Evolutionary conservation across 2,329 filamentous ascomycete species (phyloP).

Genomic region (Grosmannia serpens): DNA sequence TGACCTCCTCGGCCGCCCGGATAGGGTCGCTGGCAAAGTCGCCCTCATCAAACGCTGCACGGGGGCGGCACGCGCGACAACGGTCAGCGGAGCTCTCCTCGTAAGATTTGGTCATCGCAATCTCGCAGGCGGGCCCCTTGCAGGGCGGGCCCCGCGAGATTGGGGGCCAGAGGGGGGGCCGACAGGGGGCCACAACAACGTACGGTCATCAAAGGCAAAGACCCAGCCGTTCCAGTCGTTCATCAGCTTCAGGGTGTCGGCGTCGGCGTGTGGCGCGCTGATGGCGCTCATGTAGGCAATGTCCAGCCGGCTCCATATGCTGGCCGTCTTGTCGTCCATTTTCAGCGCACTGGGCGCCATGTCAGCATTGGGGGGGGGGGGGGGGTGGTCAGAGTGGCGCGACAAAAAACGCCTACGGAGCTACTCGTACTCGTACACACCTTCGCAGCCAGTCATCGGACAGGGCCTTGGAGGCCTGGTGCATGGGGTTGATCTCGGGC

Average conservation of each 20-base stretch:
- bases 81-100: no score
- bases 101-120: neutral
- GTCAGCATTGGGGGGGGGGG: neutral
- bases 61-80: no score
- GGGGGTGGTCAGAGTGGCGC: no score
- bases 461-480: neutral
- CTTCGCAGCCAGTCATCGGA: neutral
- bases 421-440: neutral
- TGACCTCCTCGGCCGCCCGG: neutral
- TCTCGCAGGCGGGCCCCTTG: no score
- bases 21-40: neutral
- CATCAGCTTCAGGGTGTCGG: neutral
- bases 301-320: neutral
- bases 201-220: neutral
- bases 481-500: neutral
- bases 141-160: no score
- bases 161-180: neutral
- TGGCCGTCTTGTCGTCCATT: conserved; percentile 1
- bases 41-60: neutral
- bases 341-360: neutral
- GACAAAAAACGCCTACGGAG: neutral
- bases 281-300: conserved; percentile 2
- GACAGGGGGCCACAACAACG: neutral
- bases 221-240: conserved; percentile 2
- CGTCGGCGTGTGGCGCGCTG: neutral